Evolutionary conservation across 75 land plant genomes (phyloP).

Genomic region (Pinus tabuliformis): DNA sequence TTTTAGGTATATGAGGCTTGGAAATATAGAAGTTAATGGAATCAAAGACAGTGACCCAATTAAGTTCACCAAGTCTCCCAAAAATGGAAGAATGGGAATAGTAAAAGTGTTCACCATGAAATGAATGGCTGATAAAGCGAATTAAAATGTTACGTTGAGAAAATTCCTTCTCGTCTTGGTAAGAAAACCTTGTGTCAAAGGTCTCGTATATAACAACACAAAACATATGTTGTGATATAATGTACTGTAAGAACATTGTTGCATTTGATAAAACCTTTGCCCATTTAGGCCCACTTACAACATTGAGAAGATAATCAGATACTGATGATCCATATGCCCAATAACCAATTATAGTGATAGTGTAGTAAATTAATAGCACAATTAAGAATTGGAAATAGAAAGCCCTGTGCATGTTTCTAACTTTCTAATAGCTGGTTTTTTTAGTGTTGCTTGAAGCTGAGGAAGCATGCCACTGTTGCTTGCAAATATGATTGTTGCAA

Average conservation of each 20-base stretch:
- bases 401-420: constrained; percentile 48
- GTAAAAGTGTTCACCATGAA: constrained; percentile 30
- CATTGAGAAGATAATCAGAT: constrained; percentile 30
- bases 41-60: constrained; percentile 33
- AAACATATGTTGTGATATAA: constrained; percentile 53
- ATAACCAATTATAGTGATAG: constrained; percentile 43
- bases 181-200: constrained; percentile 40
- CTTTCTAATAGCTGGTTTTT: constrained; percentile 16
- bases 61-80: constrained; percentile 50
- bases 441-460: constrained; percentile 52
- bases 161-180: constrained; percentile 12
- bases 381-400: constrained; percentile 31
- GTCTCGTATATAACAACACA: constrained; percentile 37
- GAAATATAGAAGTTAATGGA: constrained; percentile 39
- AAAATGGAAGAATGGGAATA: constrained; percentile 47
- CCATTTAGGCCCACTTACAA: constrained; percentile 45
- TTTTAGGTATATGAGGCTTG: constrained; percentile 45
- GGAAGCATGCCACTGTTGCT: constrained; percentile 53
- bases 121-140: constrained; percentile 17
- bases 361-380: constrained; percentile 32
- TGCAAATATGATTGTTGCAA: constrained; percentile 36
- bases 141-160: constrained; percentile 22
- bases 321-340: constrained; percentile 66
- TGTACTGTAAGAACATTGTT: constrained; percentile 34
- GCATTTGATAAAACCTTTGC: constrained; percentile 31